These are phyloP conservation scores for Bromus sterilis DNA, from an alignment of 176 grass and related monocot genomes.

Conservation along the genomic window DNA sequence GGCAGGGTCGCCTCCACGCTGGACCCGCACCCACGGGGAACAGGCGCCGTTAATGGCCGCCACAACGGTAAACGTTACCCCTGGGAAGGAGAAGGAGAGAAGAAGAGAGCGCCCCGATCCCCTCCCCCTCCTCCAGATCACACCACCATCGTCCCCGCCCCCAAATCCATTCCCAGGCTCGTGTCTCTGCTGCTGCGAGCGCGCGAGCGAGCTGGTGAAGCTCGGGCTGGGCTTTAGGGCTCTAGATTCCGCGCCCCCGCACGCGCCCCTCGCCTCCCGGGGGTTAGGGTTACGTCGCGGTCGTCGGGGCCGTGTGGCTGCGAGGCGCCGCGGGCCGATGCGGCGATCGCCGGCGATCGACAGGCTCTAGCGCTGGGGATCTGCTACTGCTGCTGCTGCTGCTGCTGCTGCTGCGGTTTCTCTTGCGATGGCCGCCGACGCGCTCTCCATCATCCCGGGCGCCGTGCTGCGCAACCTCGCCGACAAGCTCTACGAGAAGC, in stretches of 20 bases:
- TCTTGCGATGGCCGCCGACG: constrained; percentile 54
- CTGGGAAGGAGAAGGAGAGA: constrained; percentile 1
- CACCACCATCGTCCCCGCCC: constrained; percentile 26
- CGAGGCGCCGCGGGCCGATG: constrained; percentile 26
- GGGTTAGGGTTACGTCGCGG: constrained; percentile 30
- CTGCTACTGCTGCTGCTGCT: constrained; percentile 3
- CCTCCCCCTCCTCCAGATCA: constrained; percentile 34
- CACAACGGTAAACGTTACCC: constrained; percentile 54
- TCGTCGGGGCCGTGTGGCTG: constrained; percentile 3
- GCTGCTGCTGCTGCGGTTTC: background rate
- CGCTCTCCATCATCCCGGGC: constrained; percentile 69
- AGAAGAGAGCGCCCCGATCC: constrained; percentile 30
- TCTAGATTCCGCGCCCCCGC: constrained; percentile 6
- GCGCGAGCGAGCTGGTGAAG: background rate
- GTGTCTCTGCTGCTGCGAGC: background rate
- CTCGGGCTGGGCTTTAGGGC: constrained; percentile 20
- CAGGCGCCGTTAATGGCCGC: constrained; percentile 46
- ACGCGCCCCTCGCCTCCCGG: background rate
- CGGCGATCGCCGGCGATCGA: constrained; percentile 50
- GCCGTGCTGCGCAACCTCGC: constrained; percentile 85
- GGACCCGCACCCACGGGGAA: constrained; percentile 29
- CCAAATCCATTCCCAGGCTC: constrained; percentile 29
- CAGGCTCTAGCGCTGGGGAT: constrained; percentile 26
- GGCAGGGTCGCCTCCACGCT: background rate
- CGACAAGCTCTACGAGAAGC: constrained; percentile 99